Conservation (phyloP, 2,329 filamentous ascomycete genomes). For the Xylariaceae sp. region DNA sequence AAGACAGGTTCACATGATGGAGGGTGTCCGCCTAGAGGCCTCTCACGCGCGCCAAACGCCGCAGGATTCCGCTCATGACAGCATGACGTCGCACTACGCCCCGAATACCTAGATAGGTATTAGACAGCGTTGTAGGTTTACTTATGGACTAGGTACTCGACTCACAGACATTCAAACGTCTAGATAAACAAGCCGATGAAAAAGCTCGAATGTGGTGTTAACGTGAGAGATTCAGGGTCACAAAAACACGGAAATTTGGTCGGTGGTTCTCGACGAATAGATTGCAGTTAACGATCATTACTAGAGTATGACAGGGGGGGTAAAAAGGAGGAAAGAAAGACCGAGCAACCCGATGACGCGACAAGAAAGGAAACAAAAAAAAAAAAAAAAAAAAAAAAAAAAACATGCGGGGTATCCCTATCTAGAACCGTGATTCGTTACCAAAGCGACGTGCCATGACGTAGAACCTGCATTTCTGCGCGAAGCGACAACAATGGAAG, state of each 20-base stretch:
- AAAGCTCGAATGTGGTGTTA: no score
- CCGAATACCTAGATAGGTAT: no score
- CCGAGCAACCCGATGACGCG: no score
- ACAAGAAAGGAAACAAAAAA: background rate
- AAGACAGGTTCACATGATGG: conserved; percentile 13
- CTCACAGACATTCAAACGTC: no score
- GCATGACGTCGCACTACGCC: background rate
- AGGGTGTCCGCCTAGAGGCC: conserved; percentile 3
- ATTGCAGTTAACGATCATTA: no score
- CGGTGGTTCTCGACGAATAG: no score
- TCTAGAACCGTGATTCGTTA: background rate
- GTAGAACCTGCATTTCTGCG: conserved; percentile 1
- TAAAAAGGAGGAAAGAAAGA: no score
- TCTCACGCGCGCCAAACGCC: conserved; percentile 11
- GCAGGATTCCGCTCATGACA: conserved; percentile 11
- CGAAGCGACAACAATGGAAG: background rate
- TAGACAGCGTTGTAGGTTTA: background rate
- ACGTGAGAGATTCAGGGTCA: no score
- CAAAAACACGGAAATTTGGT: no score
- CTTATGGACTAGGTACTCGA: background rate
- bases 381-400: background rate
- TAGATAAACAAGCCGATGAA: no score
- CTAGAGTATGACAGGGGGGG: no score
- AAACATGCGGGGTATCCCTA: conserved; percentile 10
- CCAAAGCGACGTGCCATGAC: background rate